phyloP scores from a whole-genome alignment of 345 rosid genomes.

The Aquilaria yunnanensis region DNA sequence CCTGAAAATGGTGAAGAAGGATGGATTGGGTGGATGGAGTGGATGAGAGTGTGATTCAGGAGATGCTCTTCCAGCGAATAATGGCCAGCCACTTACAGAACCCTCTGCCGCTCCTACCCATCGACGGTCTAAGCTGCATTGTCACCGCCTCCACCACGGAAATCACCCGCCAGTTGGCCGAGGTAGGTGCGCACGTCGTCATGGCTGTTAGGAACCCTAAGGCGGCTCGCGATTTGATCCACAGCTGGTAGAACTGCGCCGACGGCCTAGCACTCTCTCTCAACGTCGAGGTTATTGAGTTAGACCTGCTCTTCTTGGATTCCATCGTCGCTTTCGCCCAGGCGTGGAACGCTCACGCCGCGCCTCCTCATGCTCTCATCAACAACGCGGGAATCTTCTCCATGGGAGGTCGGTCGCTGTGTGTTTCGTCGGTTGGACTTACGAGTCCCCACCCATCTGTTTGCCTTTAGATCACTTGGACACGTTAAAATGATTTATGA shows the following conservation, averaged over 20 bases:
- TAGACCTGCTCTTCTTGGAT: conserved; percentile 84
- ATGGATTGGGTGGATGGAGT: conserved; percentile 87
- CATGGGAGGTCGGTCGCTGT: conserved; percentile 26
- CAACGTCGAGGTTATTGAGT: conserved; percentile 89
- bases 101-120: conserved; percentile 79
- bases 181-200: conserved; percentile 92
- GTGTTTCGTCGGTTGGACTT: background rate
- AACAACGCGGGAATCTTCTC: conserved; percentile 96
- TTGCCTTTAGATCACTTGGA: too few species aligned
- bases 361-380: conserved; percentile 78
- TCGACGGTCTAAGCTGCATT: conserved; percentile 67
- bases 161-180: conserved; percentile 91
- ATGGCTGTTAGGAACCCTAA: conserved; percentile 93
- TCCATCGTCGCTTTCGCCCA: conserved; percentile 67
- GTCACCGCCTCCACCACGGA: conserved; percentile 95
- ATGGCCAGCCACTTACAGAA: conserved; percentile 68
- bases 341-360: conserved; percentile 55
- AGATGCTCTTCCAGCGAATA: conserved; percentile 85
- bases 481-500: too few species aligned
- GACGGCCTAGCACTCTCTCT: conserved; percentile 68
- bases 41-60: conserved; percentile 65
- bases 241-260: conserved; percentile 75
- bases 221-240: conserved; percentile 68
- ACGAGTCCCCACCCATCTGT: too few species aligned
- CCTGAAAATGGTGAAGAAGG: conserved; percentile 26